A percentile compares a stretch with the other conserved stretches of the same genome.
Conservation (phyloP, 2,329 filamentous ascomycete species). For the Aspergillus versicolor region DNA sequence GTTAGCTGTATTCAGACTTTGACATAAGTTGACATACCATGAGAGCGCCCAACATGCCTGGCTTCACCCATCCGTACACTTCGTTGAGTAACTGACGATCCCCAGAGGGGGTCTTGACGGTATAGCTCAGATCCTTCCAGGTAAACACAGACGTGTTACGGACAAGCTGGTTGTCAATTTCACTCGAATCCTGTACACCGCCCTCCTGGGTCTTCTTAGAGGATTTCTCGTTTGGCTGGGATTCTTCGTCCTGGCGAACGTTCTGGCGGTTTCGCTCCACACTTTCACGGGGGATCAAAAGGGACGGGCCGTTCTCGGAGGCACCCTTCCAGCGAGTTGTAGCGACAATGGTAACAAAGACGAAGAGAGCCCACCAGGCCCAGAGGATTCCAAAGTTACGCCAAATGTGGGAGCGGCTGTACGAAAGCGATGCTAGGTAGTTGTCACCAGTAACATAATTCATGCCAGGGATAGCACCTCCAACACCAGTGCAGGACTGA, state of each 20-base stretch:
- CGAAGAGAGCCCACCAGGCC: conserved; percentile 63
- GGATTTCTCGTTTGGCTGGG: conserved; percentile 29
- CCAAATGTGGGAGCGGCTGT: conserved; percentile 55
- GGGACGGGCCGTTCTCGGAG: conserved; percentile 52
- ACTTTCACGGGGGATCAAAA: conserved; percentile 64
- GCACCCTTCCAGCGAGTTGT: conserved; percentile 59
- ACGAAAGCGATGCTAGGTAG: conserved; percentile 58
- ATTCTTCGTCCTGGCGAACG: conserved; percentile 52
- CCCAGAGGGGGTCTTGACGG: conserved; percentile 60
- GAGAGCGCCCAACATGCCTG: conserved; percentile 72
- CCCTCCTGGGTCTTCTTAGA: conserved; percentile 19
- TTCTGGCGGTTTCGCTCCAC: conserved; percentile 38
- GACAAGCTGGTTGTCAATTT: conserved; percentile 48
- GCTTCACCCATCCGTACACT: conserved; percentile 74
- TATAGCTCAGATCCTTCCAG: conserved; percentile 72
- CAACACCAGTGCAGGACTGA: conserved; percentile 51
- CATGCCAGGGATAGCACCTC: conserved; percentile 53
- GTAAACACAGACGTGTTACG: conserved; percentile 70
- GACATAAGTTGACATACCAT: conserved; percentile 44
- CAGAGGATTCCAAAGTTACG: conserved; percentile 63
- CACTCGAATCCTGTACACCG: conserved; percentile 18
- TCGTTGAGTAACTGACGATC: conserved; percentile 61
- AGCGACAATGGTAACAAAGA: conserved; percentile 56
- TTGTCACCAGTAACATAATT: conserved; percentile 56
- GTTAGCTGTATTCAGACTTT: not conserved